Conservation (phyloP, 352 stramenopile genomes). For the Phytophthora tentaculata region DNA sequence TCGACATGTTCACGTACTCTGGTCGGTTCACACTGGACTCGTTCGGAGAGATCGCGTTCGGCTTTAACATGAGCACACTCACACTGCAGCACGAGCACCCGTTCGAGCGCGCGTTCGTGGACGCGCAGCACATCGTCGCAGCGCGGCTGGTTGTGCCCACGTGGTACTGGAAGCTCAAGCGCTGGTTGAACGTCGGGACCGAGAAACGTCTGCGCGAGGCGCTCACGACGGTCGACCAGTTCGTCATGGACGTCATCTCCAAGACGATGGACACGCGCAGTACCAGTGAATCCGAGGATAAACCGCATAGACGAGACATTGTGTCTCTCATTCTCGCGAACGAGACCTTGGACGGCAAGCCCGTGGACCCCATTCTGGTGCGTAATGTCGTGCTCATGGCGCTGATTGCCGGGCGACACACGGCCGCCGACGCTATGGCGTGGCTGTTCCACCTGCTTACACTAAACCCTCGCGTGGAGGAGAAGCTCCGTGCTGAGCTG, state of each 20-base stretch:
- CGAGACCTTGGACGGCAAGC: slow-evolving; percentile 31
- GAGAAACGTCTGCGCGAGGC: slow-evolving; percentile 29
- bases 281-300: neutral
- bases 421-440: slow-evolving; percentile 41
- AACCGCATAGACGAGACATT: slow-evolving; percentile 26
- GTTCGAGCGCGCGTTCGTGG: slow-evolving; percentile 41
- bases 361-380: slow-evolving; percentile 41
- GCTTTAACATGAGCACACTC: slow-evolving; percentile 38
- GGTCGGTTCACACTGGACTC: slow-evolving; percentile 43
- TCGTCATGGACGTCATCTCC: slow-evolving; percentile 40
- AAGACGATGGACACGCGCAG: slow-evolving; percentile 31
- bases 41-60: slow-evolving; percentile 46
- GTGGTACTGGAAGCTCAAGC: slow-evolving; percentile 47
- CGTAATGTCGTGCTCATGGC: slow-evolving; percentile 72
- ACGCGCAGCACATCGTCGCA: slow-evolving; percentile 28
- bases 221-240: slow-evolving; percentile 20
- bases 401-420: slow-evolving; percentile 74
- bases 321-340: slow-evolving; percentile 40
- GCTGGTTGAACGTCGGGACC: slow-evolving; percentile 40
- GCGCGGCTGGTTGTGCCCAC: slow-evolving; percentile 28
- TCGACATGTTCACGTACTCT: slow-evolving; percentile 34
- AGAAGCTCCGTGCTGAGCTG: slow-evolving; percentile 40
- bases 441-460: slow-evolving; percentile 54
- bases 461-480: slow-evolving; percentile 48
- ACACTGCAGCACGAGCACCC: slow-evolving; percentile 32